Percentiles rank a stretch among this genome's conserved stretches.
These are phyloP conservation scores for Bipolaris bicolor DNA, from an alignment of 2,329 filamentous ascomycete species.

Conservation along the genomic window DNA sequence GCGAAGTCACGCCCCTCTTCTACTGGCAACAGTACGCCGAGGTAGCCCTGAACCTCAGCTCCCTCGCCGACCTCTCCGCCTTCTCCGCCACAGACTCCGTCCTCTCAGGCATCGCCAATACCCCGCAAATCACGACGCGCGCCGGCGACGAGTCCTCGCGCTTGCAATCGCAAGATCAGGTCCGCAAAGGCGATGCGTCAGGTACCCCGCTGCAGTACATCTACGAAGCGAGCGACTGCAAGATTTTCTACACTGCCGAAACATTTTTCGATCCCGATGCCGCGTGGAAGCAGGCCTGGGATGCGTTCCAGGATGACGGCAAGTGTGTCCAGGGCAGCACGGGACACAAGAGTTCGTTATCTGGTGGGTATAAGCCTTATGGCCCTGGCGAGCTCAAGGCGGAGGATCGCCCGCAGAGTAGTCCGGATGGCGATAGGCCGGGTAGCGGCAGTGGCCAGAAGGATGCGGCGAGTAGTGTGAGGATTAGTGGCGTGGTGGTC, in stretches of 20 bases:
- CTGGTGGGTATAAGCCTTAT: constrained; percentile 35
- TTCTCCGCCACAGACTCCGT: constrained; percentile 14
- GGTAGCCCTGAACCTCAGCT: constrained; percentile 24
- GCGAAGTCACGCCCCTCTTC: constrained; percentile 37
- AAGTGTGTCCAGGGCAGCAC: constrained; percentile 36
- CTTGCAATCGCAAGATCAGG: constrained; percentile 31
- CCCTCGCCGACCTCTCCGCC: constrained; percentile 8
- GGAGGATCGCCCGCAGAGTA: constrained; percentile 23
- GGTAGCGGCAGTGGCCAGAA: neutral
- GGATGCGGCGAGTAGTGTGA: constrained; percentile 4
- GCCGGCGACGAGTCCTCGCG: constrained; percentile 24
- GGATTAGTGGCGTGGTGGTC: constrained; percentile 1
- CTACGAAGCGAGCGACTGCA: constrained; percentile 66
- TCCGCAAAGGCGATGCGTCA: constrained; percentile 41
- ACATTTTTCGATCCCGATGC: constrained; percentile 57
- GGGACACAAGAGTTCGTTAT: constrained; percentile 30
- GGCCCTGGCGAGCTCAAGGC: constrained; percentile 26
- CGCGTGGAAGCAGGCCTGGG: constrained; percentile 56
- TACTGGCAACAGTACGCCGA: constrained; percentile 25
- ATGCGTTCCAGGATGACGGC: constrained; percentile 26
- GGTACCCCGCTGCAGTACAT: constrained; percentile 62
- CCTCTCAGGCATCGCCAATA: constrained; percentile 20
- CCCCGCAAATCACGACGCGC: constrained; percentile 23
- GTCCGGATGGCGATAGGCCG: neutral
- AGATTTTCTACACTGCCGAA: constrained; percentile 63